Conservation (phyloP, 352 stramenopile species). For the Hyaloperonospora brassicae region DNA sequence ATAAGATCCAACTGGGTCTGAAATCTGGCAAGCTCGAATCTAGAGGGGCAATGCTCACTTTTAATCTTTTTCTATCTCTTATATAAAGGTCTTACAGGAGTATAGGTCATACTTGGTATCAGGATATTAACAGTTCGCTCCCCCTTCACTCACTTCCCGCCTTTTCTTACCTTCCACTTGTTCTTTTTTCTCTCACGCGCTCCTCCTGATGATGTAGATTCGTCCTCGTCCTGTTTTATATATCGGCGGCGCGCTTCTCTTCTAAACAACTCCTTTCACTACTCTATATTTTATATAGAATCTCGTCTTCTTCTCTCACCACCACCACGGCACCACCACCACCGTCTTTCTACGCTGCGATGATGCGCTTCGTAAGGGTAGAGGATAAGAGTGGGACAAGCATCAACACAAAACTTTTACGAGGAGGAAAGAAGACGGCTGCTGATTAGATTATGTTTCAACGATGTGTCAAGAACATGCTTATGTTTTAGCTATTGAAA, state of each 20-base stretch:
- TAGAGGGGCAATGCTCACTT: background rate
- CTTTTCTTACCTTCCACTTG: background rate
- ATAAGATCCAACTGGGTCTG: too few relatives aligned
- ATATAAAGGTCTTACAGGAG: conserved; percentile 1
- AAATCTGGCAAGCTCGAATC: background rate
- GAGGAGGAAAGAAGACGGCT: background rate
- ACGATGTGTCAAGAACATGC: too few relatives aligned
- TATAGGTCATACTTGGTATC: conserved; percentile 1
- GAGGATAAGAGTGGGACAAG: background rate
- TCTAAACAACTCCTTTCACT: background rate
- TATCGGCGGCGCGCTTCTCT: background rate
- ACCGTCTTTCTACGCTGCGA: background rate
- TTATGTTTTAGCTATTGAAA: too few relatives aligned
- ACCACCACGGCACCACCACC: background rate
- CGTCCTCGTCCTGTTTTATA: background rate
- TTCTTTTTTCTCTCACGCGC: background rate
- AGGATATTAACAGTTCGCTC: background rate
- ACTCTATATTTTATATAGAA: background rate
- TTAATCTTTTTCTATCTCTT: background rate
- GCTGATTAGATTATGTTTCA: too few relatives aligned
- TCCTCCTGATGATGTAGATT: background rate
- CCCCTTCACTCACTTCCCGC: background rate
- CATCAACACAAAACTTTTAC: background rate
- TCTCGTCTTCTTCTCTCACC: background rate
- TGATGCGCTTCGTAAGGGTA: conserved; percentile 1